Base-by-base conservation (phyloP, 495 filamentous ascomycete species). In the Penicillium simplicissimum region DNA sequence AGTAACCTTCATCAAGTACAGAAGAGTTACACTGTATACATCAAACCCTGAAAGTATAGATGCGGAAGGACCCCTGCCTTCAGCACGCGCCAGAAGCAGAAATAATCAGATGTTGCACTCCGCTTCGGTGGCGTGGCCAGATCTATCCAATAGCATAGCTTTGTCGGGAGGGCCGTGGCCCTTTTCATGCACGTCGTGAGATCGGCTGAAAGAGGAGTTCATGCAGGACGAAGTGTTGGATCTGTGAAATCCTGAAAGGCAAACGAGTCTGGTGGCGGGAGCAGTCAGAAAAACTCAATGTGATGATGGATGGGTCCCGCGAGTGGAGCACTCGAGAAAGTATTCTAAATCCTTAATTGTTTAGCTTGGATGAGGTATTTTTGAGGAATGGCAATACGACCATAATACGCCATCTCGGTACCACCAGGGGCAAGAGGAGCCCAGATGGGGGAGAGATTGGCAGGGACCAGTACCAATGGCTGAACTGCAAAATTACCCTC, bases 191-290 rank as follows among this genome's bases (percentile, higher is more conserved):
- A 53, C n/a, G 53, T 21, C 33, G 48, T 34, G 28, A 52, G 60
- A 57, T 62, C 54, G 36, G 60, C 59, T 40, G 3, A 34, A 47
- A 51, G 43, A 57, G 54, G 60, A 52, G 60, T 57, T 62, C 60
- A 62, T 62, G 60, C 54, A 52, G 36, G 36, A 52, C 17, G 42
- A 45, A 45, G 42, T 45, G 3, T 21, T 23, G 28, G 3, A 31
- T 31, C 42, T 10, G n/a, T 45, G 19, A n/a, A n/a, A n/a, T n/a
- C n/a, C n/a, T n/a, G n/a, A 45, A 45, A 23, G 23, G 45, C 9
- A 23, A 49, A n/a, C 45, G 25, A 49, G 45, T 49, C 21, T 14
- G 15, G 21, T 31, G 45, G 45, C 45, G 45, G 25, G n/a, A 15
- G 19, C 2, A 25, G 11, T 6, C 31, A 49, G 28, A 49, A 49